Conservation (phyloP, 345 rosid genomes). For the Hibiscus trionum region DNA sequence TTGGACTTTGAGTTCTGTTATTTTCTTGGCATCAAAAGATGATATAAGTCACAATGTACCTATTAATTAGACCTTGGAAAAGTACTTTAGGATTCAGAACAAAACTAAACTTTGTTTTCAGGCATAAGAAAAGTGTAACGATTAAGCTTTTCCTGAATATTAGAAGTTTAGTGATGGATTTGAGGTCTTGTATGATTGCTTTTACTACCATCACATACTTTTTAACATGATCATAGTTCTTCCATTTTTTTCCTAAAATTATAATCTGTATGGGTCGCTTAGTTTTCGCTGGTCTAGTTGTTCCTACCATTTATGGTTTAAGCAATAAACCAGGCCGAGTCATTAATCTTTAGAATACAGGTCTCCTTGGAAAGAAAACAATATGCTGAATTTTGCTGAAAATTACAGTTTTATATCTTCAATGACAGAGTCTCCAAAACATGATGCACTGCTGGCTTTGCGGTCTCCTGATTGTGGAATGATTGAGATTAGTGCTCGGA, state of each 20-base stretch:
- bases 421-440: constrained; percentile 49
- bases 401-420: constrained; percentile 3
- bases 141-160: background rate
- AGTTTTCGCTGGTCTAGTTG: background rate
- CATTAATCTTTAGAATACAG: background rate
- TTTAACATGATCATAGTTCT: background rate
- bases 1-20: background rate
- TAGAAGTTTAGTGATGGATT: background rate
- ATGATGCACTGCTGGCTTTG: constrained; percentile 37
- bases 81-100: background rate
- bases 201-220: background rate
- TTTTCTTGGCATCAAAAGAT: background rate
- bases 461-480: constrained; percentile 39
- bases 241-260: background rate
- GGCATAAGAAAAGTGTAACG: background rate
- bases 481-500: constrained; percentile 34
- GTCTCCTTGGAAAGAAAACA: background rate
- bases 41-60: background rate
- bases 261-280: background rate
- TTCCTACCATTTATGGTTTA: constrained; percentile 2
- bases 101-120: background rate
- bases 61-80: background rate
- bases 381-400: background rate
- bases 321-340: background rate
- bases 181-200: background rate